phyloP scores from a whole-genome alignment of 2,329 filamentous ascomycete species.

The Elsinoe necatrix region DNA sequence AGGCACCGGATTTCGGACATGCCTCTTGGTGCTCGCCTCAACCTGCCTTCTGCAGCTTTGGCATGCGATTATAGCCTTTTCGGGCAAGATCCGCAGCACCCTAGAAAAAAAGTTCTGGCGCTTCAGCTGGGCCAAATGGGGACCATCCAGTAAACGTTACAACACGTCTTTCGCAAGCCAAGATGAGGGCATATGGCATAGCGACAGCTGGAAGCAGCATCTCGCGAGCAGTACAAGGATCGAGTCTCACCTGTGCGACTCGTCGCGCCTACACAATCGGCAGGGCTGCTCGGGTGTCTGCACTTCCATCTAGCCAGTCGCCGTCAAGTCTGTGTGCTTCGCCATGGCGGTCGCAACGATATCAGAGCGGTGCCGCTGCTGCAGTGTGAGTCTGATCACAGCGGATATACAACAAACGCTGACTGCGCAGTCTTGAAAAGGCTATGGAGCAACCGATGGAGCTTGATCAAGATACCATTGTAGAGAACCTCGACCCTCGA shows the following conservation, averaged over 20 bases:
- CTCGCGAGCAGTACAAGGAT: background rate
- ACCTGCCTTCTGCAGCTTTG: background rate
- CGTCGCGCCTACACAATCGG: background rate
- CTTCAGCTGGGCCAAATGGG: background rate
- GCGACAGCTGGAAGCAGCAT: constrained; percentile 1
- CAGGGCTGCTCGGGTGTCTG: background rate
- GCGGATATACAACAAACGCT: background rate
- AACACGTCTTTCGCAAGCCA: constrained; percentile 1
- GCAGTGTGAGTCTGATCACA: constrained; percentile 21
- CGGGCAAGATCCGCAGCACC: background rate
- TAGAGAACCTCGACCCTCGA: constrained; percentile 69
- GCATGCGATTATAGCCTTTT: background rate
- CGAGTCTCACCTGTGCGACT: background rate
- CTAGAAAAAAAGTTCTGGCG: constrained; percentile 13
- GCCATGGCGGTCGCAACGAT: constrained; percentile 21
- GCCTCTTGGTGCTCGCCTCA: background rate
- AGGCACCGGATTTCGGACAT: background rate
- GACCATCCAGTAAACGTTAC: background rate
- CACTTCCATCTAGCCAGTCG: background rate
- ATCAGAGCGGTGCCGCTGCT: constrained; percentile 24
- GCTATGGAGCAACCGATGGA: constrained; percentile 49
- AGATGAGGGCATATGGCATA: constrained; percentile 11
- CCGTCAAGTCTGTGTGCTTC: background rate
- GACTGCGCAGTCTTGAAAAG: constrained; percentile 41
- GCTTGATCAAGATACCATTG: constrained; percentile 57